A percentile compares a stretch with the other conserved stretches of the same genome.
phyloP scores from a whole-genome alignment of 108 stramenopile genomes.

The Cyclostephanos tholiformis region DNA sequence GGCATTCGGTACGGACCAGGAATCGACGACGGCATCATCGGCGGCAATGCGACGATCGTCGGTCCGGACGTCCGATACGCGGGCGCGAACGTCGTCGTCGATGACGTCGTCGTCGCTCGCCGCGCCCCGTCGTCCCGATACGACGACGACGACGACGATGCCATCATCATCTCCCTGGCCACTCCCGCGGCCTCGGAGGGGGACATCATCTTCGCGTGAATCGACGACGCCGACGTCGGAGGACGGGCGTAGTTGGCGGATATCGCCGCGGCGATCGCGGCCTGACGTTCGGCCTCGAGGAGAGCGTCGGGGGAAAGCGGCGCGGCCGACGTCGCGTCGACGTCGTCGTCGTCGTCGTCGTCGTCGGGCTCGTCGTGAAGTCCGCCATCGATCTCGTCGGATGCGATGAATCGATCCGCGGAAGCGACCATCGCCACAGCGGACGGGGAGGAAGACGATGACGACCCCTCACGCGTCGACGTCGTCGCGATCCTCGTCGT shows the following conservation, averaged over 20 bases:
- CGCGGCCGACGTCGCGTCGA: not conserved
- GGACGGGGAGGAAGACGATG: too few relatives aligned
- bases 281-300: slow-evolving; percentile 47
- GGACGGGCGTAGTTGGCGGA: slow-evolving; percentile 10
- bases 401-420: too few relatives aligned
- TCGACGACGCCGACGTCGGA: not conserved
- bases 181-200: slow-evolving; percentile 21
- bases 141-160: too few relatives aligned
- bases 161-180: slow-evolving; percentile 3
- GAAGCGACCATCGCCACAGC: too few relatives aligned
- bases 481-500: too few relatives aligned
- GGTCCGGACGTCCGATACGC: not conserved
- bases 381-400: not conserved
- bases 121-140: too few relatives aligned
- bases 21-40: not conserved
- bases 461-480: too few relatives aligned
- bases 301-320: not conserved
- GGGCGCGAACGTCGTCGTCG: not conserved
- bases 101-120: too few relatives aligned
- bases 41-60: slow-evolving; percentile 31
- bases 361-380: not conserved
- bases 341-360: too few relatives aligned
- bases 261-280: slow-evolving; percentile 47
- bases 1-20: not conserved
- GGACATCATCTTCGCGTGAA: slow-evolving; percentile 1